These are phyloP conservation scores for Fusarium torulosum DNA, from an alignment of 2,329 filamentous ascomycete genomes.

Conservation along the genomic window DNA sequence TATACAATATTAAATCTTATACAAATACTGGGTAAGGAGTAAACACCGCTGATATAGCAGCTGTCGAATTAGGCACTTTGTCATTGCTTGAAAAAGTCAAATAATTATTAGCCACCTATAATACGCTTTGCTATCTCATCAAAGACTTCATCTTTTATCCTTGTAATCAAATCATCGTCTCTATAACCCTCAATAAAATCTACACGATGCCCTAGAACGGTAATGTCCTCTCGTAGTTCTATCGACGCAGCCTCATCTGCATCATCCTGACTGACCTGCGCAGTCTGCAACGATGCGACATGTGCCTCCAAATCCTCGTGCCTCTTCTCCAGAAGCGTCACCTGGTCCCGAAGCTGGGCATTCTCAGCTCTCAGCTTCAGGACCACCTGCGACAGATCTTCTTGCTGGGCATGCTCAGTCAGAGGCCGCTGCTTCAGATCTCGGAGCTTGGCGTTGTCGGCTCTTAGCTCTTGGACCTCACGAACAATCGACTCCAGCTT, in stretches of 20 bases:
- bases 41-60: no score
- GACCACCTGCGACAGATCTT: background rate
- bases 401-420: background rate
- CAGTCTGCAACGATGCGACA: background rate
- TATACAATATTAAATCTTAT: no score
- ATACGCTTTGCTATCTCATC: constrained; percentile 22
- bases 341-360: constrained; percentile 2
- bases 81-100: no score
- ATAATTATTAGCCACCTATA: constrained; percentile 2
- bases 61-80: no score
- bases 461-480: constrained; percentile 10
- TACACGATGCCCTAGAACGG: constrained; percentile 9
- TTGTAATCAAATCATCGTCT: constrained; percentile 1
- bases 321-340: constrained; percentile 8
- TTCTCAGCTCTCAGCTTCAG: constrained; percentile 6
- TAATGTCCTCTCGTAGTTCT: constrained; percentile 23
- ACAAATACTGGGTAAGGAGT: no score
- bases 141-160: constrained; percentile 22
- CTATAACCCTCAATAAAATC: constrained; percentile 5
- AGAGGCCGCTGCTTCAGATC: background rate
- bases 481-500: constrained; percentile 12
- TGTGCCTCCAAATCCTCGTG: constrained; percentile 2
- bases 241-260: constrained; percentile 12
- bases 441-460: constrained; percentile 12
- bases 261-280: constrained; percentile 2